Base-by-base conservation (phyloP, 257 asterid genomes). In the Fraxinus cuspidata region DNA sequence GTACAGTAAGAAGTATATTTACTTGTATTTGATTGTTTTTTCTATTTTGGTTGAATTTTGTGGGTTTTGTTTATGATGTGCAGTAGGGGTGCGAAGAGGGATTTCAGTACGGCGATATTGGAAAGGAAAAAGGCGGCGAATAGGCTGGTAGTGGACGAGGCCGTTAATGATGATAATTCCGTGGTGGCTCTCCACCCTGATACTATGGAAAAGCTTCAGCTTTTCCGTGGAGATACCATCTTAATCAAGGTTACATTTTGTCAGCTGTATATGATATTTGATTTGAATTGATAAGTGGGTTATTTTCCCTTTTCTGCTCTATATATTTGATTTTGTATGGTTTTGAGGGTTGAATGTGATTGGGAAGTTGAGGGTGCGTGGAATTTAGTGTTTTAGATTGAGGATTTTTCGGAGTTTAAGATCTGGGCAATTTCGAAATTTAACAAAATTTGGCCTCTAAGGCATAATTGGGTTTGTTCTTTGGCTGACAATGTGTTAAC, bases 131-230 rank as follows among this genome's bases (percentile, higher is more conserved):
- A 93, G 85, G 86, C 97, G 5, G 87, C 97, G 13, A 93, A 93
- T 83, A 87, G 97, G n/a, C 85, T 92, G 19, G 88, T 93, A 34
- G 96, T 93, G 10, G 98, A 91, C 77, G 98, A 93, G 78, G 95
- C 98, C 40, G 69, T 80, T 74, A 93, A 92, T 76, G 97, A 93
- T 81, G 98, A 93, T 65, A 93, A 93, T 70, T 93, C 97, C 19
- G 97, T 89, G 35, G 98, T 93, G 18, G 74, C 92, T 74, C 80
- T 93, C 7, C 94, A 93, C 74, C 96, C 96, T 27, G 88, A 83
- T 0, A 93, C 94, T 13, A 93, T 93, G 98, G 97, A 93, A 72
- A 92, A 93, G 87, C 98, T 93, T 38, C 92, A 90, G 90, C 87
- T 93, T 77, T 93, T 93, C 77, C 94, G 98, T 7, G 97, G 98